Percentiles rank a stretch among this genome's conserved stretches.
phyloP scores from a whole-genome alignment of 345 rosid genomes.

The Salix brachista region DNA sequence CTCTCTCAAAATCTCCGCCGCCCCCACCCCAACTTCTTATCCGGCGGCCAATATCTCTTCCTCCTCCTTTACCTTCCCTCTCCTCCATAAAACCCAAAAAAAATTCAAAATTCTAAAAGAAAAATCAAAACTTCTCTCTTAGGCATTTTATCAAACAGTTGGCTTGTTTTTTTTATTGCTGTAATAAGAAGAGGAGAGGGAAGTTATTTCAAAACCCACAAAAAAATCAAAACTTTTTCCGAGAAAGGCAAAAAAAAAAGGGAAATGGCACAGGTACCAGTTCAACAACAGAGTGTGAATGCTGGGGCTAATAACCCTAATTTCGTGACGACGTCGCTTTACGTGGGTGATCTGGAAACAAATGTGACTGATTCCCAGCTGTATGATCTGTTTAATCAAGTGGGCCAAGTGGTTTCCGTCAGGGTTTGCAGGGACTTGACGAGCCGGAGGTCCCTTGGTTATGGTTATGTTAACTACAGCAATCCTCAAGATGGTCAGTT shows the following conservation, averaged over 20 bases:
- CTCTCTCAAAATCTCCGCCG: conserved; percentile 28
- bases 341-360: conserved; percentile 83
- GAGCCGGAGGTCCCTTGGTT: conserved; percentile 79
- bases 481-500: conserved; percentile 68
- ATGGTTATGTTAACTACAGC: conserved; percentile 81
- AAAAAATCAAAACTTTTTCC: conserved; percentile 3
- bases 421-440: conserved; percentile 73
- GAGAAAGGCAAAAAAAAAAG: not conserved
- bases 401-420: conserved; percentile 82
- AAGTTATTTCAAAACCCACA: conserved; percentile 27
- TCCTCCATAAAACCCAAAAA: conserved; percentile 13
- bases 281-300: conserved; percentile 48
- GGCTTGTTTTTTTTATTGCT: conserved; percentile 4
- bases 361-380: conserved; percentile 79
- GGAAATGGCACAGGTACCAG: conserved; percentile 62
- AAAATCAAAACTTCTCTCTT: not conserved
- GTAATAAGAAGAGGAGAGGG: conserved; percentile 73
- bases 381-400: conserved; percentile 72
- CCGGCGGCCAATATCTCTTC: conserved; percentile 59
- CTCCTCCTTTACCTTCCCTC: conserved; percentile 29
- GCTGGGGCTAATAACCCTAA: conserved; percentile 41
- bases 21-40: conserved; percentile 34
- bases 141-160: conserved; percentile 14
- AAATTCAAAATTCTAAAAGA: conserved; percentile 15
- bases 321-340: conserved; percentile 71